Evolutionary conservation across 345 rosid genomes (phyloP).

Genomic region (Nasturtium officinale): DNA sequence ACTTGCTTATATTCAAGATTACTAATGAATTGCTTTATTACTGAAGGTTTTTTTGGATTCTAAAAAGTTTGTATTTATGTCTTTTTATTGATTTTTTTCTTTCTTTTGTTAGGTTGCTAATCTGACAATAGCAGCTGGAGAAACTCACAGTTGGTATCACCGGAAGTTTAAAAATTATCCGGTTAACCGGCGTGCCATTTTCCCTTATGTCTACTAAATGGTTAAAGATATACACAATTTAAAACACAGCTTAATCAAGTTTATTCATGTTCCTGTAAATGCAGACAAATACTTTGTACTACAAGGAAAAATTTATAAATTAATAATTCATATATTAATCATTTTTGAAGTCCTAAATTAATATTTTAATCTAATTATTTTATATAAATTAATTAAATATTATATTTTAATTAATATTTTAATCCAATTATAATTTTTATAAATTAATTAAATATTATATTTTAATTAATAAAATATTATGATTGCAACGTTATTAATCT

Average conservation of each 20-base stretch:
- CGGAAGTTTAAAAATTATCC: slow-evolving; percentile 70
- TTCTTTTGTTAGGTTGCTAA: slow-evolving; percentile 61
- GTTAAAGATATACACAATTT: background rate
- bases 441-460: too few species aligned
- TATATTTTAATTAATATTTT: too few species aligned
- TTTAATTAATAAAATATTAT: too few species aligned
- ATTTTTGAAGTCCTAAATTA: too few species aligned
- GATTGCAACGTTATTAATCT: too few species aligned
- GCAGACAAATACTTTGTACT: too few species aligned
- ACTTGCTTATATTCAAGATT: background rate
- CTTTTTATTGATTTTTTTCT: background rate
- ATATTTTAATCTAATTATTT: too few species aligned
- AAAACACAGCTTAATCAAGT: background rate
- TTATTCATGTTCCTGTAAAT: background rate
- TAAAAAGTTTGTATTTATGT: background rate
- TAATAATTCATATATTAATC: too few species aligned
- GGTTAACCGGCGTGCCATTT: slow-evolving; percentile 49
- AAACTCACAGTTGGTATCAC: slow-evolving; percentile 76
- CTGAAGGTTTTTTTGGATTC: slow-evolving; percentile 20
- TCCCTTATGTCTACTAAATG: slow-evolving; percentile 54
- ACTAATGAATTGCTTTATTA: background rate
- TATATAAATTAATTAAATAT: too few species aligned
- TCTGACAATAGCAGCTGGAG: slow-evolving; percentile 62
- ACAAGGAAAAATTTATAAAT: too few species aligned
- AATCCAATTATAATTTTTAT: too few species aligned